These are phyloP conservation scores for Corymbia calophylla DNA, from an alignment of 441 rosid species.

Conservation along the genomic window DNA sequence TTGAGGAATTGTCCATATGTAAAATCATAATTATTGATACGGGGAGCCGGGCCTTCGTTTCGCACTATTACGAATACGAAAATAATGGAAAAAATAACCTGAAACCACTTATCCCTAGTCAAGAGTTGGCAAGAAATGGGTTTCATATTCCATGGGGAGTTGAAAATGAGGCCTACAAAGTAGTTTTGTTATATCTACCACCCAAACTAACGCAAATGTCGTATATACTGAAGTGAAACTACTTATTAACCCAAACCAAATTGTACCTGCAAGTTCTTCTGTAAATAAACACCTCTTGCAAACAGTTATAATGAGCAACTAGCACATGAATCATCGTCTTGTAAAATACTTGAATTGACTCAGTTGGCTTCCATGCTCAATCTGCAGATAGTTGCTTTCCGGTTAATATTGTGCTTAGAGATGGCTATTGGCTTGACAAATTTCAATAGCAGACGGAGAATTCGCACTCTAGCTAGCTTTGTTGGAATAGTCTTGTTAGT, in stretches of 20 bases:
- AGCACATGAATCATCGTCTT: background rate
- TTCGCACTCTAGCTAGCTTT: conserved; percentile 19
- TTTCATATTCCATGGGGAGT: background rate
- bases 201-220: background rate
- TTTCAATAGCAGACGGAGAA: conserved; percentile 18
- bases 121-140: background rate
- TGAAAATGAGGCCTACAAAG: background rate
- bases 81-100: no score
- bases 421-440: conserved; percentile 13
- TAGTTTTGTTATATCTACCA: background rate
- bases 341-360: background rate
- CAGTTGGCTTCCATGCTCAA: background rate
- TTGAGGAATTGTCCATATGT: no score
- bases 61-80: no score
- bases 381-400: background rate
- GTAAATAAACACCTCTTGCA: background rate
- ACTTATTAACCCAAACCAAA: background rate
- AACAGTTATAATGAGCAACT: background rate
- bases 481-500: conserved; percentile 12
- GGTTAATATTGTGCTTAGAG: background rate
- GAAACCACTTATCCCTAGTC: no score
- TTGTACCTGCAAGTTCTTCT: background rate
- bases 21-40: no score
- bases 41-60: no score
- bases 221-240: background rate